Base-by-base conservation (phyloP, 129 eudicot species). In the Logfia minima region DNA sequence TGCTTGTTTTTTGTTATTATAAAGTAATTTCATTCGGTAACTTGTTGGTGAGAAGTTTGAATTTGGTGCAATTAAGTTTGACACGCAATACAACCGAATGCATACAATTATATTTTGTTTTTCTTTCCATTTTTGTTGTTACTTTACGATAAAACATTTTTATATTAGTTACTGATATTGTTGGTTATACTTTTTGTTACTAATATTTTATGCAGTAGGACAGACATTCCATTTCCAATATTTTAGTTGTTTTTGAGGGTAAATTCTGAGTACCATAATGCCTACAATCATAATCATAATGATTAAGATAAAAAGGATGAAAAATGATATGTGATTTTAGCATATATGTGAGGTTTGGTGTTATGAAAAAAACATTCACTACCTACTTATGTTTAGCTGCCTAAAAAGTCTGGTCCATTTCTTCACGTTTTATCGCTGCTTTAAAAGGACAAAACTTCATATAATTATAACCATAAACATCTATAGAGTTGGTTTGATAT, bases 341-440 rank as follows among this genome's bases (percentile, higher is more conserved):
- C 13, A 19, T 35, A 37, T 35, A 34, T 19, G 53, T 68, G 39
- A 34, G 56, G 55, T 68, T 41, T 69, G 74, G 34, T 41, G 22
- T 43, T 1, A 41, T 22, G 29, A 11, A 4, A 41, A 69, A 0
- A 41, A 69, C 74, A 14, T 24, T 22, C 21, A 69, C 32, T 11
- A 43, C 74, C 59, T 13, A 43, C 74, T n/a, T 18, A 18, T 43
- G 74, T 43, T 39, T 43, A 39, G 74, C 58, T 21, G 24, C 74
- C 22, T n/a, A 69, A 39, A 66, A 18, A 14, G 2, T 31, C 7
- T 66, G 4, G 32, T 13, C 21, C 8, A 66, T 28, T 4, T 66
- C 24, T 29, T 14, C 41, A 32, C 18, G 55, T 61, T 19, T 58
- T 58, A 24, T 24, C 35, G 13, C 2, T 14, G 55, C 55, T 14